Evolutionary conservation across 1,284 basidiomycete species (phyloP), one percentile per base, ranked within the genome.

Genomic region (Ustilago sp.): DNA sequence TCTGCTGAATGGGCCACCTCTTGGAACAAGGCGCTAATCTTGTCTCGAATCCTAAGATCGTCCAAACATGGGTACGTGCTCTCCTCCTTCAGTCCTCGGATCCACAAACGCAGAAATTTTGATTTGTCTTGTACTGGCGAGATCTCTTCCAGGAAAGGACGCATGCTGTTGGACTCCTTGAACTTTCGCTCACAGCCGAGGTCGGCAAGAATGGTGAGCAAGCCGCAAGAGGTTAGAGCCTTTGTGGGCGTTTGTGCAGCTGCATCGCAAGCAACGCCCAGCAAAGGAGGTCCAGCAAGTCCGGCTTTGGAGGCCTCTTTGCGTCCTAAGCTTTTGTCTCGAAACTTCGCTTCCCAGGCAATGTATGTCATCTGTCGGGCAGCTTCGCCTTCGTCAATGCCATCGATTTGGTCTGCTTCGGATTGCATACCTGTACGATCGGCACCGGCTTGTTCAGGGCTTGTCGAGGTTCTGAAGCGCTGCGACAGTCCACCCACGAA

Each of bases 291-390:
- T 19, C 36, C 35, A 19, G 23, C 52, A n/a, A 38, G 23, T 39
- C 12, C 36, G 17, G 36, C 52, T 19, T 15, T 19, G 13, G 19
- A 19, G 13, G 39, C 39, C 0, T 43, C 52, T 28, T 28, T 32
- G 52, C 15, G 4, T 54, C 35, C n/a, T 9, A 36, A 23, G 11
- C 34, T 4, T 41, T 39, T 41, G 6, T 43, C 39, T 12, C 39
- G 39, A 43, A 43, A 43, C n/a, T 65, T 65, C 8, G 50, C 55
- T 8, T 59, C 36, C 55, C 55, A 65, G 0, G 47, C 62, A 15
- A 64, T 35, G 32, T 52, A 64, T 2, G 62, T 58, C 62, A 64
- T 64, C 15, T 51, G 43, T 7, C 19, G 41, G 5, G 48, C 32
- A 19, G 51, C 56, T 5, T 28, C 3, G 0, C 2, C 32, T 11